Percentiles rank a stretch among this genome's conserved stretches.
phyloP scores from a whole-genome alignment of 805 yeast genomes.

The Blastobotrys americana region DNA sequence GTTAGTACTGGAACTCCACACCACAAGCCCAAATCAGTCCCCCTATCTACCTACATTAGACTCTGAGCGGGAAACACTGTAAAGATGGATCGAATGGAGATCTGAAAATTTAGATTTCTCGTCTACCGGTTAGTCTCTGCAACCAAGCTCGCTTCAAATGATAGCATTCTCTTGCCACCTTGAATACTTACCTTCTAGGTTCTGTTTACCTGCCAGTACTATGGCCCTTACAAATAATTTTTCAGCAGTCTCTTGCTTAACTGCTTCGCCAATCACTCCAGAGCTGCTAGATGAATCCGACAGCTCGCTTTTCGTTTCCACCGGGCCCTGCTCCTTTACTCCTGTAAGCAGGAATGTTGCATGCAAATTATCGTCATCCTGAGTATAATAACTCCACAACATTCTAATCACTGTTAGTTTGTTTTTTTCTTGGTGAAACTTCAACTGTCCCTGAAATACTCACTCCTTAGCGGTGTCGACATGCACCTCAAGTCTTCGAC shows the following conservation, averaged over 20 bases:
- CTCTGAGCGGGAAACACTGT: conserved; percentile 14
- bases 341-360: conserved; percentile 15
- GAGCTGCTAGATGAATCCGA: conserved; percentile 6
- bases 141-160: no score
- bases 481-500: conserved; percentile 14
- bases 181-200: no score
- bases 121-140: conserved; percentile 2
- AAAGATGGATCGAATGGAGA: conserved; percentile 12
- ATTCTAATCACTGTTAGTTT: conserved; percentile 8
- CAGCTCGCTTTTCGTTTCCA: neutral
- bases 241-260: neutral
- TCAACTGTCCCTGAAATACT: neutral
- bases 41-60: no score
- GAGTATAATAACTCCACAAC: conserved; percentile 13
- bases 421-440: no score
- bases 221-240: neutral
- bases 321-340: neutral
- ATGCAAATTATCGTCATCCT: conserved; percentile 10
- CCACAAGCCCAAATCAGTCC: no score
- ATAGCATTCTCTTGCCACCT: no score
- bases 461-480: conserved; percentile 19
- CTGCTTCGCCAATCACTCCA: neutral
- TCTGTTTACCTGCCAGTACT: neutral
- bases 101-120: conserved; percentile 6
- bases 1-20: no score